phyloP scores from a whole-genome alignment of 2,329 filamentous ascomycete genomes.

The Pyricularia sp. region DNA sequence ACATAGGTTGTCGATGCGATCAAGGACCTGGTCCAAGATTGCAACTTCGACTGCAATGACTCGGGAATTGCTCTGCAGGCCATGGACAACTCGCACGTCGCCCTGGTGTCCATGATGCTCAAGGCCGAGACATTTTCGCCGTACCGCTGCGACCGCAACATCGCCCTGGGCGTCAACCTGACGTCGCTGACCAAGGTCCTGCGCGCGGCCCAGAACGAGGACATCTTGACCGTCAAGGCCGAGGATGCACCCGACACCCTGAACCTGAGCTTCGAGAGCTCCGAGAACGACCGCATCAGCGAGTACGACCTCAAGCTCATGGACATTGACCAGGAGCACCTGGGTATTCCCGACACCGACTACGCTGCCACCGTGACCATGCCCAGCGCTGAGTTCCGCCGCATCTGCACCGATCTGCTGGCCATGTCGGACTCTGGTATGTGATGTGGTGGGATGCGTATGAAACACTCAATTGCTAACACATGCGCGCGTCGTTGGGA shows the following conservation, averaged over 20 bases:
- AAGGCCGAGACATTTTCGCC: slow-evolving; percentile 90
- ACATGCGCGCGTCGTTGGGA: not conserved
- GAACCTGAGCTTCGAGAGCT: slow-evolving; percentile 91
- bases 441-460: slow-evolving; percentile 18
- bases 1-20: slow-evolving; percentile 89
- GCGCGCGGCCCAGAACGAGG: slow-evolving; percentile 86
- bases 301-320: slow-evolving; percentile 99
- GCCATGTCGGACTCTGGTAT: slow-evolving; percentile 92
- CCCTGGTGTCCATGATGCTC: slow-evolving; percentile 97
- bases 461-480: not conserved
- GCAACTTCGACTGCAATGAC: slow-evolving; percentile 99
- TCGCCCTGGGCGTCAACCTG: slow-evolving; percentile 95
- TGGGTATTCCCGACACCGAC: slow-evolving; percentile 98
- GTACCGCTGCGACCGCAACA: slow-evolving; percentile 98
- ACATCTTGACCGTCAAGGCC: slow-evolving; percentile 92
- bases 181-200: slow-evolving; percentile 95
- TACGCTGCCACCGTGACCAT: slow-evolving; percentile 87
- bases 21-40: slow-evolving; percentile 98
- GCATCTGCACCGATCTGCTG: slow-evolving; percentile 87
- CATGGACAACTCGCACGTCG: slow-evolving; percentile 99
- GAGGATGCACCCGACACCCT: slow-evolving; percentile 94
- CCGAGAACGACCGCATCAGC: slow-evolving; percentile 79
- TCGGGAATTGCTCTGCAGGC: slow-evolving; percentile 95
- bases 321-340: slow-evolving; percentile 99
- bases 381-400: slow-evolving; percentile 83